Conservation (phyloP, 1,284 basidiomycete genomes). For the Calocybe gambosa region DNA sequence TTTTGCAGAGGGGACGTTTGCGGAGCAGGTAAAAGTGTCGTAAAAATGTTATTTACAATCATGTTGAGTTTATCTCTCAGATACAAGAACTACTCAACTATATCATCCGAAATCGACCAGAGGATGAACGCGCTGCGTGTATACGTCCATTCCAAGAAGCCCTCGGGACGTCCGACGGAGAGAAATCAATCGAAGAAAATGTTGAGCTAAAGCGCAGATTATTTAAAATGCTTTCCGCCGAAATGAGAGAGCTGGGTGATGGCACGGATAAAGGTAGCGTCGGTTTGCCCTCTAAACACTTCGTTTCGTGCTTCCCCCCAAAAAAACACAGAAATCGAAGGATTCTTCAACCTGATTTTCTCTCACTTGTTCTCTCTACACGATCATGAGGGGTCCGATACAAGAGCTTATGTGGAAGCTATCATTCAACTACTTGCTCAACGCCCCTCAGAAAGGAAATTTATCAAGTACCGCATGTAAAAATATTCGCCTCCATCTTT, state of each 20-base stretch:
- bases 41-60: neutral
- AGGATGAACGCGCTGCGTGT: conserved; percentile 60
- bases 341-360: conserved; percentile 80
- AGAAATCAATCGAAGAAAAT: conserved; percentile 49
- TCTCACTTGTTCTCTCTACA: conserved; percentile 63
- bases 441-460: conserved; percentile 43
- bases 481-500: conserved; percentile 18
- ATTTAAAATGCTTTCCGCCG: conserved; percentile 50
- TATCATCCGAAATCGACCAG: conserved; percentile 60
- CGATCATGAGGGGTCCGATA: conserved; percentile 47
- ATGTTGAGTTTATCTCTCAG: conserved; percentile 33
- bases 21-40: conserved; percentile 62
- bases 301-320: conserved; percentile 4
- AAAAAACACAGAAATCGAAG: conserved; percentile 60
- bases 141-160: conserved; percentile 64
- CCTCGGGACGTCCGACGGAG: conserved; percentile 47
- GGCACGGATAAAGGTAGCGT: conserved; percentile 66
- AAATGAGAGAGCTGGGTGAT: conserved; percentile 66
- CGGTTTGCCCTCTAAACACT: conserved; percentile 7
- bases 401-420: conserved; percentile 39
- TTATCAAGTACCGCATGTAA: conserved; percentile 69
- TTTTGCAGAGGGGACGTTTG: conserved; percentile 84
- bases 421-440: conserved; percentile 54
- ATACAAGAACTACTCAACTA: conserved; percentile 78
- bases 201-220: conserved; percentile 44